Conservation (phyloP, 2,329 filamentous ascomycete genomes). For the Aspergillus fischeri region DNA sequence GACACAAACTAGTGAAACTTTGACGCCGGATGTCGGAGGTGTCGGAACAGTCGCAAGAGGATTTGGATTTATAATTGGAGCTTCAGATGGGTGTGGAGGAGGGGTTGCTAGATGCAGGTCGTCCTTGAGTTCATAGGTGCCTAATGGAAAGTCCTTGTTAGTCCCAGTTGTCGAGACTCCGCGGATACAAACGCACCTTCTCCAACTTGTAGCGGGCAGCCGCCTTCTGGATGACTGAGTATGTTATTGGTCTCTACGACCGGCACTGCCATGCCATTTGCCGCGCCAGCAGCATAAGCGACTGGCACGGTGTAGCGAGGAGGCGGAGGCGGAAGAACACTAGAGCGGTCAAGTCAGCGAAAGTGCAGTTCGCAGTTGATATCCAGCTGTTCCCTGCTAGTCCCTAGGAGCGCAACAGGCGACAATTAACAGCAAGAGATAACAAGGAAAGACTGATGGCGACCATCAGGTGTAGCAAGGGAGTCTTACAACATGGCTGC, state of each 20-base stretch:
- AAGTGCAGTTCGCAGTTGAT: conserved; percentile 4
- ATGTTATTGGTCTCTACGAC: conserved; percentile 94
- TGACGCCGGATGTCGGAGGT: conserved; percentile 80
- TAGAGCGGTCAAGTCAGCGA: conserved; percentile 34
- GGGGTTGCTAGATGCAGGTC: conserved; percentile 90
- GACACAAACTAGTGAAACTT: conserved; percentile 71
- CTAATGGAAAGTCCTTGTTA: conserved; percentile 41
- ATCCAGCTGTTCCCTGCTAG: neutral
- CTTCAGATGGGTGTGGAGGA: conserved; percentile 91
- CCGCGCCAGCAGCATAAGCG: conserved; percentile 68
- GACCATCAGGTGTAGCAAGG: neutral
- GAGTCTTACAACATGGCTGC: conserved; percentile 23
- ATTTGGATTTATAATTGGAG: conserved; percentile 80
- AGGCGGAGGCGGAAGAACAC: conserved; percentile 78
- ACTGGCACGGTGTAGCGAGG: conserved; percentile 74
- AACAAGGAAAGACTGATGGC: neutral
- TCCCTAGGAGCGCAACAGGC: neutral
- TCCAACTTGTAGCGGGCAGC: conserved; percentile 86
- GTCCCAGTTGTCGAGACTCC: neutral
- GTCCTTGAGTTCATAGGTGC: conserved; percentile 86
- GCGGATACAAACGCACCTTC: conserved; percentile 64
- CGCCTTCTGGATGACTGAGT: conserved; percentile 72
- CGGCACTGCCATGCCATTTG: conserved; percentile 63
- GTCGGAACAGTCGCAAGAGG: conserved; percentile 80
- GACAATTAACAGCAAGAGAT: conserved; percentile 2